Evolutionary conservation across 2,329 filamentous ascomycete genomes (phyloP), one percentile per base, ranked within the genome.

Genomic region (Elsinoe perseae): DNA sequence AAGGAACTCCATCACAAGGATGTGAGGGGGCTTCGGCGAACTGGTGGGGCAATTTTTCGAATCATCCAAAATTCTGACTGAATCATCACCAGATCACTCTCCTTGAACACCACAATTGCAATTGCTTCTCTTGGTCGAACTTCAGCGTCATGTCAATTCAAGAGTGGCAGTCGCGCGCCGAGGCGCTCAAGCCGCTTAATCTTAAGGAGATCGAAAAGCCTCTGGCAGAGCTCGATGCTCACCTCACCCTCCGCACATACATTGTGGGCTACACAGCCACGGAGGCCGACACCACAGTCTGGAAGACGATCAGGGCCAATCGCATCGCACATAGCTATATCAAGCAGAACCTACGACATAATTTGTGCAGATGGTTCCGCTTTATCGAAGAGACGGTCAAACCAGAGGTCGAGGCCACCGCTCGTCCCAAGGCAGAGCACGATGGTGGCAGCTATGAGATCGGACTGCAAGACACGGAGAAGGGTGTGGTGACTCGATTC

Each of bases 371-470:
- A 62, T 97, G 92, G 92, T 95, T 91, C 73, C 80, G 77, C 65
- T 95, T 86, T 70, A 78, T 97, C 63, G 89, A 95, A 71, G 82
- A 88, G 64, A 82, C 80, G 34, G 85, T 86, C 57, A 77, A 89
- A 63, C 89, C 89, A 67, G 76, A 79, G 9, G 77, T 86, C 65
- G 85, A 86, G 64, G 61, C 68, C 18, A 66, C 70, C 57, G 65
- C 67, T 25, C 65, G 66, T 48, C 56, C 65, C n/a, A 68, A 64
- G 32, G 84, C 82, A 68, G 88, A 87, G 77, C 82, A 85, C 62
- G 89, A 88, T 69, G 89, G 89, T 61, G 89, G 82, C 58, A 95
- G 84, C 77, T 97, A 93, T 73, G 90, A 95, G 68, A 87, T 96
- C 70, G 86, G 85, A 2, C 79, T 96, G 34, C 83, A 87, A 65